Percentiles rank a stretch among this genome's conserved stretches.
These are phyloP conservation scores for Incumbomyces delicatus DNA, from an alignment of 2,329 filamentous ascomycete species.

Conservation along the genomic window DNA sequence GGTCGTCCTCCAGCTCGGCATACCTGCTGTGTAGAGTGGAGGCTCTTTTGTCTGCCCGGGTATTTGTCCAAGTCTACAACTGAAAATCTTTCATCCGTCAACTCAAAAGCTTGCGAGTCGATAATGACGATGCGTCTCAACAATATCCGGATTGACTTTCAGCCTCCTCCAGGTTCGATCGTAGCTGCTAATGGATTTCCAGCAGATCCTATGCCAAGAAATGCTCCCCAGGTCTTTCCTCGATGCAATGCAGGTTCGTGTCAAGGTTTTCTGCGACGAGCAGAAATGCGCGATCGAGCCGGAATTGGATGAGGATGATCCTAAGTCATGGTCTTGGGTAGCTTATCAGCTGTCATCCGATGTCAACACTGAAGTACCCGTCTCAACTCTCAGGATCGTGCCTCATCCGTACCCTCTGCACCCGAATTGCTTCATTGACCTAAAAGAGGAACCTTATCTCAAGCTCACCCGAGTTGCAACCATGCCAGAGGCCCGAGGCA, in stretches of 20 bases:
- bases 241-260: constrained; percentile 49
- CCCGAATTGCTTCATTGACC: constrained; percentile 24
- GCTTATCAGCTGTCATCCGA: constrained; percentile 58
- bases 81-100: too few relatives aligned
- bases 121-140: not conserved
- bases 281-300: constrained; percentile 50
- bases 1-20: too few relatives aligned
- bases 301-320: constrained; percentile 74
- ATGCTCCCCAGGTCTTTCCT: constrained; percentile 45
- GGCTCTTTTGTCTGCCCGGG: too few relatives aligned
- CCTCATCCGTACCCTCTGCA: constrained; percentile 68
- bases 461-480: constrained; percentile 75
- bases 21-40: too few relatives aligned
- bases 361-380: constrained; percentile 38
- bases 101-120: too few relatives aligned
- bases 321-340: constrained; percentile 75
- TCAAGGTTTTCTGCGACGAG: constrained; percentile 49
- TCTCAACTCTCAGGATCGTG: constrained; percentile 70
- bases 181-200: constrained; percentile 20
- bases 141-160: not conserved
- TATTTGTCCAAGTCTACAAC: too few relatives aligned
- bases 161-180: constrained; percentile 13
- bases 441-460: constrained; percentile 57
- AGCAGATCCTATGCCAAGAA: constrained; percentile 12
- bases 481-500: constrained; percentile 53